These are phyloP conservation scores for Fagus sylvatica DNA, from an alignment of 306 rosid genomes.

Conservation along the genomic window DNA sequence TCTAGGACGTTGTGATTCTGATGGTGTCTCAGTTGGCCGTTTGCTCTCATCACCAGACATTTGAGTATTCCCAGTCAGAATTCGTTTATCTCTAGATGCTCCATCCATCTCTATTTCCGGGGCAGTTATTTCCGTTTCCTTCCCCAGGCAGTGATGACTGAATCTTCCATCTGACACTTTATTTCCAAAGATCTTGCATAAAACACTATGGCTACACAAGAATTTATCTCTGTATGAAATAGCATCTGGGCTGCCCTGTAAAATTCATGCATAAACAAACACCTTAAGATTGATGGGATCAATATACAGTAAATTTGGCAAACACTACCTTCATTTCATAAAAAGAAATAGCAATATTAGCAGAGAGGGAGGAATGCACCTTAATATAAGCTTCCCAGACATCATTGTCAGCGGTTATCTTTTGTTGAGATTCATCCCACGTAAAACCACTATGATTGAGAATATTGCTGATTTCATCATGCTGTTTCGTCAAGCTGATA, in stretches of 20 bases:
- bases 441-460: slow-evolving; percentile 49
- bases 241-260: slow-evolving; percentile 68
- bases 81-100: slow-evolving; percentile 22
- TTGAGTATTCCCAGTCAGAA: slow-evolving; percentile 18
- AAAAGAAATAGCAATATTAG: background rate
- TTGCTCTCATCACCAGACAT: slow-evolving; percentile 31
- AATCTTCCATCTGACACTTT: slow-evolving; percentile 32
- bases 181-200: slow-evolving; percentile 55
- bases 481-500: slow-evolving; percentile 54
- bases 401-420: slow-evolving; percentile 51
- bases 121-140: slow-evolving; percentile 17
- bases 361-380: slow-evolving; percentile 41
- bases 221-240: slow-evolving; percentile 46
- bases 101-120: slow-evolving; percentile 36
- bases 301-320: background rate
- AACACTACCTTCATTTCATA: background rate
- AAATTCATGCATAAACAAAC: slow-evolving; percentile 25
- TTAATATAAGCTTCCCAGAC: slow-evolving; percentile 62
- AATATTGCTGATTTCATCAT: slow-evolving; percentile 46
- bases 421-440: slow-evolving; percentile 67
- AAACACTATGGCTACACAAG: slow-evolving; percentile 38
- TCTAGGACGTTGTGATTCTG: slow-evolving; percentile 11
- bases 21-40: slow-evolving; percentile 23
- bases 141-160: slow-evolving; percentile 25
- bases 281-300: slow-evolving; percentile 6